Base-by-base conservation (phyloP, 148 eudicot species). In the Nepenthes mirabilis region DNA sequence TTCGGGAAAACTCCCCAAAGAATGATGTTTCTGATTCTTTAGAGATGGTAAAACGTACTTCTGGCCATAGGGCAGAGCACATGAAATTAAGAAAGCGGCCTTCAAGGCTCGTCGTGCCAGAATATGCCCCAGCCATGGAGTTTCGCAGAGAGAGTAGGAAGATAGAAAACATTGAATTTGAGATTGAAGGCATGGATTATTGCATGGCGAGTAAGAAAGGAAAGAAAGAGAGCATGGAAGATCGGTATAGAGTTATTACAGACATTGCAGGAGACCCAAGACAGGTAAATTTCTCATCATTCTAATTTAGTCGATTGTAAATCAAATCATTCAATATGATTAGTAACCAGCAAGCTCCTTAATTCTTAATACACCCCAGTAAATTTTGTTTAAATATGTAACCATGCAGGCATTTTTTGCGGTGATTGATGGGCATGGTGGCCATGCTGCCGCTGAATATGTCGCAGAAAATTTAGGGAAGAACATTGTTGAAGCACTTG, bases 361-460 rank as follows among this genome's bases (percentile, higher is more conserved):
- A 23, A 40, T 40, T 3, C 8, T 40, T 40, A 40, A 40, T 40
- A 3, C 8, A 8, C 4, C 8, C 6, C 4, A 8, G 8, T 40
- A 40, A 6, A 6, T 5, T 49, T 11, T 49, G 3, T 49, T 49
- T 49, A 2, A 12, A 49, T 49, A 10, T 49, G 6, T 11, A 10
- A 49, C 14, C n/a, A 11, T 58, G 36, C 70, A 86, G 93, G 93
- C 88, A 9, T 78, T 78, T 63, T 86, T 86, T 34, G 72, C 65
- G 11, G 88, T 86, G 33, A 72, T 78, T 49, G 88, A 80, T 69
- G 93, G 93, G 45, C 93, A 86, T 66, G 93, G 93, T 14, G 88
- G 93, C 37, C 66, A 69, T 47, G 83, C 74, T 33, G 93, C 88
- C 7, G 79, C 88, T 3, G 83, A 86, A 33, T 83, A 68, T 52